Evolutionary conservation across 1,284 basidiomycete species (phyloP).

Genomic region (Porogramme epimiltina): DNA sequence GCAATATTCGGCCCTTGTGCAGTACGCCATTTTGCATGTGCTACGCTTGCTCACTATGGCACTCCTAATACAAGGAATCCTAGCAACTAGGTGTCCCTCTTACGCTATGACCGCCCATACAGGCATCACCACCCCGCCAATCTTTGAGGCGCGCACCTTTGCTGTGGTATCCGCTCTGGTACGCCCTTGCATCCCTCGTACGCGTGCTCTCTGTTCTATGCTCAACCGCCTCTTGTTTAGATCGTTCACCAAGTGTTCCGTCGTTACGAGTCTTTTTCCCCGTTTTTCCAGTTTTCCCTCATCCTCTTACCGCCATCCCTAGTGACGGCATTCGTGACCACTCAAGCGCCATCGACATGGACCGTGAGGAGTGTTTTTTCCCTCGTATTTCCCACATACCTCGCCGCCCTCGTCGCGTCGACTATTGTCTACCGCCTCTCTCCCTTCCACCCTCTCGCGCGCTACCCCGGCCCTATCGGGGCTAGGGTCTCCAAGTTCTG

Average conservation of each 20-base stretch:
- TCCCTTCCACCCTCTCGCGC: conserved; percentile 2
- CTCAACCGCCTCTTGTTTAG: not conserved
- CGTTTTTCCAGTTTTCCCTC: not conserved
- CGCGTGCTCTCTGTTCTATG: no score
- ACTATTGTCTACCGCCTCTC: not conserved
- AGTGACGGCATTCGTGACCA: not conserved
- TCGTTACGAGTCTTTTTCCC: not conserved
- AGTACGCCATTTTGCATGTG: no score
- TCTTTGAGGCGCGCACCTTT: no score
- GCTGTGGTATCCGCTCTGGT: no score
- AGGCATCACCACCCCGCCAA: no score
- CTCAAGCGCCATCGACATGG: not conserved
- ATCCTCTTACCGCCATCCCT: not conserved
- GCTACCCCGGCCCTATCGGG: conserved; percentile 23
- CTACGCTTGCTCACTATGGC: no score
- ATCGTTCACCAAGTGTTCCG: conserved; percentile 1
- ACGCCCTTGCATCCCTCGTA: no score
- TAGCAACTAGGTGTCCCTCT: no score
- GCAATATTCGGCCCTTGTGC: no score
- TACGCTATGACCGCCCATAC: no score
- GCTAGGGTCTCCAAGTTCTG: conserved; percentile 21
- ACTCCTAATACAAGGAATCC: no score
- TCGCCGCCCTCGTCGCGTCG: not conserved
- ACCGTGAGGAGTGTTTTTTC: not conserved
- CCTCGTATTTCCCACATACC: not conserved